A percentile compares a stretch with the other conserved stretches of the same genome.
Conservation (phyloP, 1,284 basidiomycete genomes). For the Cystobasidium pallidum region DNA sequence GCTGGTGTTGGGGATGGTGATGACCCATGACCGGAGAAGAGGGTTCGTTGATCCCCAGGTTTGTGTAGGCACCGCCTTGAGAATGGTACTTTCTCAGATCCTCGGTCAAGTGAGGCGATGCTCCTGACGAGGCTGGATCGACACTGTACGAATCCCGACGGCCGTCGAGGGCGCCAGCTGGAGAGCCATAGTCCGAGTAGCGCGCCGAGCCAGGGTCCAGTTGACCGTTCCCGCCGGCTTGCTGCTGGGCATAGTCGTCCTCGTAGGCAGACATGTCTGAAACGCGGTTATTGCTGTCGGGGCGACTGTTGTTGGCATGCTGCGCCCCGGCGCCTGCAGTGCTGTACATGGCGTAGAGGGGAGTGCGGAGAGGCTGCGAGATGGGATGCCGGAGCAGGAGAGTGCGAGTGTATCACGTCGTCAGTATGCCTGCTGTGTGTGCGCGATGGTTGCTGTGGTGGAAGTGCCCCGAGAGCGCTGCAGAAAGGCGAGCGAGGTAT, state of each 20-base stretch:
- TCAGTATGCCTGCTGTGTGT: background rate
- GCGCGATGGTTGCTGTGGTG: background rate
- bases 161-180: conserved; percentile 8
- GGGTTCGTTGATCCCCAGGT: conserved; percentile 27
- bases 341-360: conserved; percentile 26
- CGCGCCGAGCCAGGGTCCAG: conserved; percentile 4
- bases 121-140: conserved; percentile 12
- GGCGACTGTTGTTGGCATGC: conserved; percentile 11
- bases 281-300: conserved; percentile 16
- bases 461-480: background rate
- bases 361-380: conserved; percentile 7
- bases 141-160: conserved; percentile 25
- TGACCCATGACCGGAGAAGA: conserved; percentile 39
- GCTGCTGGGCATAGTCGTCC: conserved; percentile 4
- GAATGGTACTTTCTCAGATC: conserved; percentile 38
- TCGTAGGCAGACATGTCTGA: conserved; percentile 30
- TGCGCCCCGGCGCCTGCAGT: conserved; percentile 21
- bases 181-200: conserved; percentile 25
- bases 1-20: conserved; percentile 27
- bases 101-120: conserved; percentile 26
- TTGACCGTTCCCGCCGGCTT: background rate
- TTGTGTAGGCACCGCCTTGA: conserved; percentile 37
- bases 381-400: background rate
- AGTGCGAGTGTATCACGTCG: background rate
- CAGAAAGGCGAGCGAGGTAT: background rate